Evolutionary conservation across 129 eudicot species (phyloP).

Genomic region (Ambrosia trifida): DNA sequence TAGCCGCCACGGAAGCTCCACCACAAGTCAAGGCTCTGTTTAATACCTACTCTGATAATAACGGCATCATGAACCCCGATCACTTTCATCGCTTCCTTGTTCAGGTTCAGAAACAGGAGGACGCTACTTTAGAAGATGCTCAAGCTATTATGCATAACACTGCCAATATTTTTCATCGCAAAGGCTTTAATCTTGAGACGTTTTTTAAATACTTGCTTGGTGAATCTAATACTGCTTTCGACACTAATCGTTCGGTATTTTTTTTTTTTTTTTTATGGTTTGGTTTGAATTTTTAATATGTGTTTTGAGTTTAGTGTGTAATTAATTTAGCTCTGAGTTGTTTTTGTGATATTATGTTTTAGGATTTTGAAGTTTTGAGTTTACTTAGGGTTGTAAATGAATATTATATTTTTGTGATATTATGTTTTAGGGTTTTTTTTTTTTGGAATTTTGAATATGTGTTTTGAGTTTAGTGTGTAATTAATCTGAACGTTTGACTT

Average conservation of each 20-base stretch:
- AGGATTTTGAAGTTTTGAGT: not conserved
- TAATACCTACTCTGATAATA: slow-evolving; percentile 50
- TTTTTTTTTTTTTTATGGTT: not conserved
- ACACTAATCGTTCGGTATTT: slow-evolving; percentile 55
- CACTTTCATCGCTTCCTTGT: slow-evolving; percentile 59
- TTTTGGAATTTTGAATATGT: not conserved
- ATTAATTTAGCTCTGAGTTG: not conserved
- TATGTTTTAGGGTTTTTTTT: slow-evolving; percentile 14
- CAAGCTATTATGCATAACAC: slow-evolving; percentile 56
- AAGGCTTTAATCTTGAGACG: slow-evolving; percentile 64
- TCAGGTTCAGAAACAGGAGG: slow-evolving; percentile 59
- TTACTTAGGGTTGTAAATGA: no score
- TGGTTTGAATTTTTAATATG: not conserved
- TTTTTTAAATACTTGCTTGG: slow-evolving; percentile 75
- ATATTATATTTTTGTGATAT: no score
- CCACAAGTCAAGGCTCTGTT: slow-evolving; percentile 53
- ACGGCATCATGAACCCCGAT: slow-evolving; percentile 61
- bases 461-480: not conserved
- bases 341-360: not conserved
- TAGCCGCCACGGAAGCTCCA: slow-evolving; percentile 78
- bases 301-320: not conserved
- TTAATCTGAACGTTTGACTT: no score
- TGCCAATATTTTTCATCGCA: slow-evolving; percentile 49
- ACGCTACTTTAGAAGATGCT: slow-evolving; percentile 66
- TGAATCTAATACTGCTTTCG: slow-evolving; percentile 63